Evolutionary conservation across 1,284 basidiomycete species (phyloP), one percentile per base, ranked within the genome.

Genomic region (Rhodotorula glutinis): DNA sequence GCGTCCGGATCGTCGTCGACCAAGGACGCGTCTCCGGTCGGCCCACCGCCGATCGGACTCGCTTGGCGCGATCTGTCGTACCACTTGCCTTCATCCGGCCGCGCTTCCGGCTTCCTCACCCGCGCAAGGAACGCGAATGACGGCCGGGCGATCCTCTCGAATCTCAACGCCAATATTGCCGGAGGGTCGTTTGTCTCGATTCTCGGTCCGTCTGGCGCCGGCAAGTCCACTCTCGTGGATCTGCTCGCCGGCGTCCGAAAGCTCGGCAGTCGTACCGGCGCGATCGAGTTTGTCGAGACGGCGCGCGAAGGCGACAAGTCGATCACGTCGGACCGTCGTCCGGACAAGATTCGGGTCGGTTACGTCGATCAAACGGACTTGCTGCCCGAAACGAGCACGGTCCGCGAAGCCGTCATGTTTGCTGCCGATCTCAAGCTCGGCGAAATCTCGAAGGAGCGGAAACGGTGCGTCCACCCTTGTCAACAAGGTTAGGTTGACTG

Each of bases 141-240:
- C 46, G 87, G 86, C 40, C 89, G 88, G 74, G 81, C 85, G 38
- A 83, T 95, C n/a, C 79, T 95, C 54, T 85, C 89, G 75, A 81
- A 81, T 46, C 82, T 91, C 27, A 85, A 80, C n/a, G 92, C 92
- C 0, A 78, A 79, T 9, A 85, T 94, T 21, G 80, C 81, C 1
- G 84, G 90, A 0, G 92, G 92, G 5, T 85, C 89, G 64, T 87
- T 94, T 81, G 87, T 91, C 83, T 89, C 88, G 27, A 85, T 95
- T 62, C 84, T 95, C 8, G 92, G 92, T 0, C 91, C 92, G 1
- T 74, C 75, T 2, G 76, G 76, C n/a, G 75, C 75, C 0, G 76
- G 76, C 21, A 77, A 91, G 87, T 77, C 90, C 89, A 91, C 91
- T 0, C 81, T 93, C 38, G 86, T 92, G 23, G 91, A 93, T 76